A percentile compares a stretch with the other conserved stretches of the same genome.
Evolutionary conservation across 176 grass and related monocot species (phyloP).

Genomic region (Hyparrhenia diplandra): DNA sequence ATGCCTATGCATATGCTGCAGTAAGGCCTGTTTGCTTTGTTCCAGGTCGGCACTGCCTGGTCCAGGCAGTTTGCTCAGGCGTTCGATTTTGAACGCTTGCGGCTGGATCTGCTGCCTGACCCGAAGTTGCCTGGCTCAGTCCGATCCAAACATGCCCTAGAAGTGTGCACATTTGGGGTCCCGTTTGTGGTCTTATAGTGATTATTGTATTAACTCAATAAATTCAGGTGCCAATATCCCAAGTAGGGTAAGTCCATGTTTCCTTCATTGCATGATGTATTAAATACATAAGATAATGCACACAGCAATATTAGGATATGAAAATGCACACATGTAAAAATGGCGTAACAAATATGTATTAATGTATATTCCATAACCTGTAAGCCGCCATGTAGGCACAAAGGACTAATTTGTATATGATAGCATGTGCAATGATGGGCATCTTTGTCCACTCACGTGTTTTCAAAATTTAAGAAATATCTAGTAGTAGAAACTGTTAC

Average conservation of each 20-base stretch:
- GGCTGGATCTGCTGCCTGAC: no score
- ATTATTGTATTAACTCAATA: background rate
- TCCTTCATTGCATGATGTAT: background rate
- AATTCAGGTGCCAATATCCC: background rate
- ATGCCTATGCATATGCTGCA: background rate
- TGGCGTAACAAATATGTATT: background rate
- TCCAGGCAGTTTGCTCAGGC: background rate
- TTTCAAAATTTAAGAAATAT: conserved; percentile 1
- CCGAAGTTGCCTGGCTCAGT: no score
- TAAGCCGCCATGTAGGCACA: background rate
- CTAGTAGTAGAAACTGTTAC: background rate
- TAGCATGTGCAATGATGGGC: background rate
- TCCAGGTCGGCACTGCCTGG: background rate
- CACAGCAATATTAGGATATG: background rate
- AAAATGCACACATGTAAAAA: conserved; percentile 4
- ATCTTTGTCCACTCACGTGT: background rate
- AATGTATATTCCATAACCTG: background rate
- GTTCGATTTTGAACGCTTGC: background rate
- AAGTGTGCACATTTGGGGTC: background rate
- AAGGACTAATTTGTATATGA: background rate
- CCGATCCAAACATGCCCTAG: background rate
- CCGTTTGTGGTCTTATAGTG: background rate
- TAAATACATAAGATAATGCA: background rate
- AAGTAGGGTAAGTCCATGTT: background rate
- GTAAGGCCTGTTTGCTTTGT: background rate